Conservation (phyloP, 2,329 filamentous ascomycete genomes). For the Aspergillus sp. region DNA sequence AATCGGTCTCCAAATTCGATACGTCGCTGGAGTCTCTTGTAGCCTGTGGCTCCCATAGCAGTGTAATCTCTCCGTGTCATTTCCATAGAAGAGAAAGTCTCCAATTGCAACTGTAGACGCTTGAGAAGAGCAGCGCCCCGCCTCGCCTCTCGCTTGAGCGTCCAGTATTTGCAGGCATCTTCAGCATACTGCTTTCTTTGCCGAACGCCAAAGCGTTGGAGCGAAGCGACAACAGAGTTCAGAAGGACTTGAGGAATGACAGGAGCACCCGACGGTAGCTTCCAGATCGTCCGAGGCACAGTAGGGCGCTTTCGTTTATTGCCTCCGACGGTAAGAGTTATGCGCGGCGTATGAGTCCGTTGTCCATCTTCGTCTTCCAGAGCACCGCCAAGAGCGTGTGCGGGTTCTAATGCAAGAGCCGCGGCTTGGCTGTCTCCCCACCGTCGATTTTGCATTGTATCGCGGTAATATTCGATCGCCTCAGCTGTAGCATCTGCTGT, state of each 20-base stretch:
- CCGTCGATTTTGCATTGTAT: conserved; percentile 80
- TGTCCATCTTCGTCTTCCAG: conserved; percentile 48
- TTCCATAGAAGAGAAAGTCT: conserved; percentile 96
- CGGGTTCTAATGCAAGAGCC: conserved; percentile 76
- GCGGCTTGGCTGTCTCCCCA: conserved; percentile 91
- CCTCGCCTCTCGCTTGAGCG: conserved; percentile 88
- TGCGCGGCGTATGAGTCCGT: conserved; percentile 44
- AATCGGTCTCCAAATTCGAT: conserved; percentile 80
- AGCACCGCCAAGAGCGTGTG: conserved; percentile 60
- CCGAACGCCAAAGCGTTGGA: conserved; percentile 77
- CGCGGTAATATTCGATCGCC: conserved; percentile 85
- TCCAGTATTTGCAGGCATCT: conserved; percentile 97
- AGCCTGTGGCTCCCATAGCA: conserved; percentile 86
- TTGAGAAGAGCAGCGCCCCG: conserved; percentile 90
- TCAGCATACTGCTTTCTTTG: conserved; percentile 91
- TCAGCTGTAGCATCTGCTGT: conserved; percentile 77
- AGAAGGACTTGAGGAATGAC: conserved; percentile 89
- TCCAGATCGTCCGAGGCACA: conserved; percentile 73
- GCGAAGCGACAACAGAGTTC: conserved; percentile 77
- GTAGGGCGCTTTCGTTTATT: conserved; percentile 60
- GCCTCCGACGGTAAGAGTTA: conserved; percentile 53
- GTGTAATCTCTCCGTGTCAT: conserved; percentile 92
- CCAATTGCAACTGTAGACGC: conserved; percentile 88
- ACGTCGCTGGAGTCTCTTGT: conserved; percentile 72
- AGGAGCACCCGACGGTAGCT: conserved; percentile 88